Conservation (phyloP, 306 rosid genomes). For the Cajanus cajan region DNA sequence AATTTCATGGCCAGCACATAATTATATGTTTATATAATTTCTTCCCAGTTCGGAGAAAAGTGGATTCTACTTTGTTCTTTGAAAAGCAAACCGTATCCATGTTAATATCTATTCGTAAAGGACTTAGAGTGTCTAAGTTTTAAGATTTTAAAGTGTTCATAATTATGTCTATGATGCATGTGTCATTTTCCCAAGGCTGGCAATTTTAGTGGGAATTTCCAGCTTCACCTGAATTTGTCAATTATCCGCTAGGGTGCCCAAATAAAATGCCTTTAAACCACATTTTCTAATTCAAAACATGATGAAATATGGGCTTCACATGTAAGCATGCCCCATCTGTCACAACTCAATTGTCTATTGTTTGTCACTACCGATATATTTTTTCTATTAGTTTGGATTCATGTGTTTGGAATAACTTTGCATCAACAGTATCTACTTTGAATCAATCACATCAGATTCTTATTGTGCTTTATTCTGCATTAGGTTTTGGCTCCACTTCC, state of each 20-base stretch:
- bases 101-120: not conserved
- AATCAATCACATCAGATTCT: constrained; percentile 23
- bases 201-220: constrained; percentile 21
- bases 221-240: constrained; percentile 22
- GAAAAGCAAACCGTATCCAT: constrained; percentile 22
- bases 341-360: constrained; percentile 24
- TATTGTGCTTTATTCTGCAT: constrained; percentile 7
- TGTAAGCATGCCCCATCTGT: constrained; percentile 39
- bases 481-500: constrained; percentile 98
- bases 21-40: not conserved
- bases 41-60: constrained; percentile 16
- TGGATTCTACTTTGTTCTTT: constrained; percentile 29
- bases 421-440: constrained; percentile 3
- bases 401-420: constrained; percentile 30
- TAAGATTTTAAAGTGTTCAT: constrained; percentile 18
- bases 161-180: constrained; percentile 14
- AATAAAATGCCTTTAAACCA: constrained; percentile 7
- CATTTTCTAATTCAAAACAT: constrained; percentile 18
- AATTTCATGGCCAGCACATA: constrained; percentile 19
- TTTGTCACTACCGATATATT: not conserved
- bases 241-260: constrained; percentile 25
- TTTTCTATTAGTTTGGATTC: constrained; percentile 20
- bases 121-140: constrained; percentile 14
- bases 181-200: constrained; percentile 39
- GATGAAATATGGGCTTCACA: constrained; percentile 39